Percentiles rank a stretch among this genome's conserved stretches.
Conservation (phyloP, 169 alveolate genomes). For the Amoebophrya sp. region DNA sequence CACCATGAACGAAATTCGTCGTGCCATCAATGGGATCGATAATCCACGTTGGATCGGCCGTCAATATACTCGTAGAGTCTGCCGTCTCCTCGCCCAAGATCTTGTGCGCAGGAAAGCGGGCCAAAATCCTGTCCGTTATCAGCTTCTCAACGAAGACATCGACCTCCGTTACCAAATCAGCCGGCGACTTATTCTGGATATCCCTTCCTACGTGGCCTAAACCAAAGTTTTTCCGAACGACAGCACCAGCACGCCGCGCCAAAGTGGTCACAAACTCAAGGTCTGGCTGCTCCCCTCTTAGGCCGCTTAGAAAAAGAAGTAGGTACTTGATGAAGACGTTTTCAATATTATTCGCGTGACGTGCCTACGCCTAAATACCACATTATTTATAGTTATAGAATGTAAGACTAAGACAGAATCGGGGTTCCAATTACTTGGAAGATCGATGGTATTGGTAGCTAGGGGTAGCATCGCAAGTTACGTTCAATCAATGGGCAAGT, state of each 20-base stretch:
- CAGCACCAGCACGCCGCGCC: neutral
- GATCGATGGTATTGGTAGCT: too few species aligned
- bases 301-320: too few species aligned
- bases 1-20: neutral
- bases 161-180: neutral
- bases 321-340: too few species aligned
- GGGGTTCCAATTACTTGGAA: too few species aligned
- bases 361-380: too few species aligned
- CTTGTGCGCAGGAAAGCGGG: neutral
- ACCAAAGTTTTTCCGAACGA: neutral
- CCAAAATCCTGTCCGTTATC: neutral
- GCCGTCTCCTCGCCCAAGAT: slow-evolving; percentile 14
- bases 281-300: too few species aligned
- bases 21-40: slow-evolving; percentile 13
- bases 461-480: too few species aligned
- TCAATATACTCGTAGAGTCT: neutral
- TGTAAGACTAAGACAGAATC: too few species aligned
- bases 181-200: neutral
- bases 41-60: neutral
- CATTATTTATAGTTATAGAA: too few species aligned
- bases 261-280: neutral
- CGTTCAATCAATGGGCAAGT: too few species aligned
- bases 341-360: too few species aligned
- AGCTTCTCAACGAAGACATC: neutral
- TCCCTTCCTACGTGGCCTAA: neutral